Percentiles rank a stretch among this genome's conserved stretches.
Evolutionary conservation across 2,329 filamentous ascomycete genomes (phyloP).

Genomic region (Cylindrodendrum hubeiense): DNA sequence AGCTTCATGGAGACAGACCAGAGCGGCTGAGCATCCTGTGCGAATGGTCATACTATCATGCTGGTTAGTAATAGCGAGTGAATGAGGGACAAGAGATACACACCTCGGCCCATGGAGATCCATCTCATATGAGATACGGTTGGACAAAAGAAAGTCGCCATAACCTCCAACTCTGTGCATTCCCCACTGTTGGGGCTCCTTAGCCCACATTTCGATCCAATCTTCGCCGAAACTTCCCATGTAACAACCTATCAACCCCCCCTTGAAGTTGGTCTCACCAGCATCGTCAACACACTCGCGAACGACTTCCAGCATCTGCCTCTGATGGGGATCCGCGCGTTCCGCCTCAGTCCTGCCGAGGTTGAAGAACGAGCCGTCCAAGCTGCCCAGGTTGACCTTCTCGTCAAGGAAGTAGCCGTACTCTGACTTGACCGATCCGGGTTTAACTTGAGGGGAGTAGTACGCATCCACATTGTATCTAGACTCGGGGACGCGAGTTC

Average conservation of each 20-base stretch:
- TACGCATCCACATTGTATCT: background rate
- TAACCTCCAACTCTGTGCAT: background rate
- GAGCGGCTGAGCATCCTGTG: constrained; percentile 51
- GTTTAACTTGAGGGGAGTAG: too few species aligned
- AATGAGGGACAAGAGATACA: constrained; percentile 5
- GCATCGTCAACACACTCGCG: background rate
- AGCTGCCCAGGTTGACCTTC: background rate
- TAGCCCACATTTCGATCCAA: constrained; percentile 9
- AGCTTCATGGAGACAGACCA: constrained; percentile 49
- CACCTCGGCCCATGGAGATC: background rate
- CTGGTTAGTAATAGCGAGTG: background rate
- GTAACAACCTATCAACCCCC: background rate
- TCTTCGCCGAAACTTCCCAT: background rate
- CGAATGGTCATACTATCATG: constrained; percentile 48
- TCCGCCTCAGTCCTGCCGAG: background rate
- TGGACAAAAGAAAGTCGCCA: background rate
- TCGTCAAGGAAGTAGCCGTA: background rate
- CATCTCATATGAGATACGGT: background rate
- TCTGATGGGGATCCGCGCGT: background rate
- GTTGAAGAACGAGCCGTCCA: background rate
- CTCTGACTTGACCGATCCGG: too few species aligned
- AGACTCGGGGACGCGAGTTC: background rate
- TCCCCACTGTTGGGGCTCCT: background rate
- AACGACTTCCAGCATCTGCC: background rate
- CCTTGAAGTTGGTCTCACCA: background rate